Evolutionary conservation across 345 rosid genomes (phyloP).

Genomic region (Garcia nutans): DNA sequence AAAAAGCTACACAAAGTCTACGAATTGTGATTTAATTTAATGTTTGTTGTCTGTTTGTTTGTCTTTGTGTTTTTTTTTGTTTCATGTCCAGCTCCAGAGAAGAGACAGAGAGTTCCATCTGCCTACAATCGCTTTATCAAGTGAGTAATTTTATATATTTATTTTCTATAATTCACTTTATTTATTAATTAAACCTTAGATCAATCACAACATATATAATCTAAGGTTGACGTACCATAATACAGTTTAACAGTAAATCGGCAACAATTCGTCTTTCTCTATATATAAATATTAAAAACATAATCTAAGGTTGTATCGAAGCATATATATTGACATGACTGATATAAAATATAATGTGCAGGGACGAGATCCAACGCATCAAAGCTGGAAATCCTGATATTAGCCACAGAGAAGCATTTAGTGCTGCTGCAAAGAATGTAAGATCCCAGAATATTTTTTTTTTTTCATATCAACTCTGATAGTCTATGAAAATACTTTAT

Average conservation of each 20-base stretch:
- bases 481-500: too few relatives aligned
- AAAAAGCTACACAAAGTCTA: constrained; percentile 28
- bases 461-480: too few relatives aligned
- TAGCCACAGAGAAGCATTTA: constrained; percentile 98
- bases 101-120: constrained; percentile 99
- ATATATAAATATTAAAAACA: too few relatives aligned
- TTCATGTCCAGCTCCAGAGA: constrained; percentile 88
- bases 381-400: constrained; percentile 98
- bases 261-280: too few relatives aligned
- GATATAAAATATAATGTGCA: constrained; percentile 25
- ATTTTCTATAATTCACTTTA: too few relatives aligned
- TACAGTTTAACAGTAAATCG: too few relatives aligned
- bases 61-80: constrained; percentile 35
- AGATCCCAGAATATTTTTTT: constrained; percentile 31
- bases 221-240: too few relatives aligned
- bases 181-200: background rate
- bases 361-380: constrained; percentile 99
- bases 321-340: constrained; percentile 7
- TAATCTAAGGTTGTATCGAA: background rate
- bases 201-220: background rate
- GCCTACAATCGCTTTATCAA: constrained; percentile 99
- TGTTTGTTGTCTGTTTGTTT: constrained; percentile 46
- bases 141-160: constrained; percentile 40
- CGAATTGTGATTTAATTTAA: constrained; percentile 35
- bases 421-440: constrained; percentile 99